Conservation (phyloP, 2,329 filamentous ascomycete species). For the Colletotrichum agaves region DNA sequence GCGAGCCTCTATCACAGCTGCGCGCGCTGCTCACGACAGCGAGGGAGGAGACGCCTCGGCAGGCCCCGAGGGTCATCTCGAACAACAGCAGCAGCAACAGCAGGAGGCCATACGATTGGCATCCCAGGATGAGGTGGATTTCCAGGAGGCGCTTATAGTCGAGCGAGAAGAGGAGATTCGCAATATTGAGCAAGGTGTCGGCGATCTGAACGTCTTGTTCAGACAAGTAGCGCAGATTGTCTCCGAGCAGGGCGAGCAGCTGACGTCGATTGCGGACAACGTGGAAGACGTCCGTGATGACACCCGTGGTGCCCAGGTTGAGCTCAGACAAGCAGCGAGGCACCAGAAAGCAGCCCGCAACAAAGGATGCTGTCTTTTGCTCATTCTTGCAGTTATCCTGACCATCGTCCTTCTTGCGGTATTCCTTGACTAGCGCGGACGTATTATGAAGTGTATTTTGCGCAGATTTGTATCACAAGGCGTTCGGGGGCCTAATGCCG, state of each 20-base stretch:
- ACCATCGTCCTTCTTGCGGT: conserved; percentile 91
- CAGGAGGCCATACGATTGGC: conserved; percentile 84
- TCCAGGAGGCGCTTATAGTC: conserved; percentile 94
- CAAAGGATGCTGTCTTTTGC: conserved; percentile 90
- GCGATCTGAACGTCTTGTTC: conserved; percentile 96
- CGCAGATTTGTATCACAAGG: conserved; percentile 25
- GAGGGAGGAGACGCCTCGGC: conserved; percentile 44
- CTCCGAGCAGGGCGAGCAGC: conserved; percentile 87
- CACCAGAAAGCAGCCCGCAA: conserved; percentile 97
- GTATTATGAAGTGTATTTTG: conserved; percentile 1
- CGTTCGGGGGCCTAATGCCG: conserved; percentile 24
- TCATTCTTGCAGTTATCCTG: conserved; percentile 89
- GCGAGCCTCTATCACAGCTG: conserved; percentile 84
- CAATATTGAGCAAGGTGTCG: conserved; percentile 96
- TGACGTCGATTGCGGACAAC: conserved; percentile 89
- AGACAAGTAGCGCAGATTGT: conserved; percentile 98
- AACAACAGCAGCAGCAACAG: conserved; percentile 69
- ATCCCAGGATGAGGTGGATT: conserved; percentile 94
- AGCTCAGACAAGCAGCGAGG: conserved; percentile 84
- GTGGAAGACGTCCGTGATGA: conserved; percentile 85
- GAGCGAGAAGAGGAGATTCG: conserved; percentile 97
- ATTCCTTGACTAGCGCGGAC: conserved; percentile 69
- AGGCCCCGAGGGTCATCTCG: conserved; percentile 47
- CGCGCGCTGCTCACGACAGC: conserved; percentile 79
- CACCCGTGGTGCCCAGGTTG: conserved; percentile 85